A percentile compares a stretch with the other conserved stretches of the same genome.
Conservation (phyloP, 345 rosid species). For the Gossypium thurberi region DNA sequence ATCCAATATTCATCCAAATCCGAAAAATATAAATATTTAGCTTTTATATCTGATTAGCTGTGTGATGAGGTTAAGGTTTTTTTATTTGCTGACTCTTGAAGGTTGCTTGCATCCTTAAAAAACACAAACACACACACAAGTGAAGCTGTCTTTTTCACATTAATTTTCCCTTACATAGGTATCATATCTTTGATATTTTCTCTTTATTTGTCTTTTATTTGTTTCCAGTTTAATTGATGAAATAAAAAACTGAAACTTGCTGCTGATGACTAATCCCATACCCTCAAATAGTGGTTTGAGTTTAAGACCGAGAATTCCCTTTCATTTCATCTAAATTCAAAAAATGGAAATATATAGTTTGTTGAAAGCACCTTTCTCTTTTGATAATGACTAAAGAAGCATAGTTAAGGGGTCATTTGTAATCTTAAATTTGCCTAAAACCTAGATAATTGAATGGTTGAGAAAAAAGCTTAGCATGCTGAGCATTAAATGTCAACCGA, state of each 20-base stretch:
- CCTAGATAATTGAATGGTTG: background rate
- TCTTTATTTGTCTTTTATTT: background rate
- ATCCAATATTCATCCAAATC: background rate
- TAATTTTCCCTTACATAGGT: background rate
- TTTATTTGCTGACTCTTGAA: background rate
- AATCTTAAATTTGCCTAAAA: background rate
- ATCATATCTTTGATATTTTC: background rate
- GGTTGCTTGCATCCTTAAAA: background rate
- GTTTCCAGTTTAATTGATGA: background rate
- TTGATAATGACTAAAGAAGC: background rate
- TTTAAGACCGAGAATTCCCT: no score
- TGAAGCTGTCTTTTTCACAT: background rate
- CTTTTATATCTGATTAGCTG: background rate
- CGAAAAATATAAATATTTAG: background rate
- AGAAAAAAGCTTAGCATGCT: background rate
- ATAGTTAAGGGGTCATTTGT: background rate
- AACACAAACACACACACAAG: background rate
- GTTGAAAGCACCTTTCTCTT: background rate
- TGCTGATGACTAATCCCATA: background rate
- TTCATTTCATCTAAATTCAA: no score
- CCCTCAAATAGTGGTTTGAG: background rate
- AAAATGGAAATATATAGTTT: background rate
- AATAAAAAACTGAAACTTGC: slow-evolving; percentile 1
- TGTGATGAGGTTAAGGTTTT: background rate
- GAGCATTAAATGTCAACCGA: background rate